Evolutionary conservation across 805 yeast species (phyloP).

Genomic region (Metschnikowia lunata): DNA sequence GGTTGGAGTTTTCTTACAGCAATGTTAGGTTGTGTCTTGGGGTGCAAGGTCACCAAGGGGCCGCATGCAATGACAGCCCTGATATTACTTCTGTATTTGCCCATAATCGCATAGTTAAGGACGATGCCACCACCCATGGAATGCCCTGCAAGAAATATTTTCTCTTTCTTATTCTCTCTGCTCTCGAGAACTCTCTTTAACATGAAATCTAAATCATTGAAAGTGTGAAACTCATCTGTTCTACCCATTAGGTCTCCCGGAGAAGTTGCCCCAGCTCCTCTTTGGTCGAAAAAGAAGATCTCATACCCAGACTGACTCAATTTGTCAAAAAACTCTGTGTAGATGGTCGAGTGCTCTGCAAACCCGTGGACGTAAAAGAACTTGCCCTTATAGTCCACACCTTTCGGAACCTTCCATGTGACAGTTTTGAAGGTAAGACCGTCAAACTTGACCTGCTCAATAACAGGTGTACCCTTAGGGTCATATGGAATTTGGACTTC

Average conservation of each 20-base stretch:
- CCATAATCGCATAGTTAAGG: constrained; percentile 57
- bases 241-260: constrained; percentile 50
- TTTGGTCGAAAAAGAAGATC: constrained; percentile 64
- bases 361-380: constrained; percentile 68
- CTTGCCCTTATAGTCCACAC: constrained; percentile 43
- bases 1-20: constrained; percentile 41
- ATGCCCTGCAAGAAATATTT: constrained; percentile 57
- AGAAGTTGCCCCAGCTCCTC: constrained; percentile 70
- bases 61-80: constrained; percentile 49
- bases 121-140: constrained; percentile 82
- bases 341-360: constrained; percentile 51
- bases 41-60: constrained; percentile 58
- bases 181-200: constrained; percentile 41
- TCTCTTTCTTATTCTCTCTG: constrained; percentile 25
- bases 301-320: constrained; percentile 55
- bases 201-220: constrained; percentile 58
- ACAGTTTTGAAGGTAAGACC: constrained; percentile 40
- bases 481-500: constrained; percentile 29
- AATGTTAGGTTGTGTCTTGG: constrained; percentile 52
- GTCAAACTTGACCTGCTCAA: constrained; percentile 29
- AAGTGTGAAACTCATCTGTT: constrained; percentile 53
- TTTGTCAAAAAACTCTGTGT: constrained; percentile 50
- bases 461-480: constrained; percentile 27
- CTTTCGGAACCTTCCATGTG: constrained; percentile 37
- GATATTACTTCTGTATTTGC: constrained; percentile 45